Percentiles rank a stretch among this genome's conserved stretches.
phyloP scores from a whole-genome alignment of 2,329 filamentous ascomycete species.

The Phoma sp. region DNA sequence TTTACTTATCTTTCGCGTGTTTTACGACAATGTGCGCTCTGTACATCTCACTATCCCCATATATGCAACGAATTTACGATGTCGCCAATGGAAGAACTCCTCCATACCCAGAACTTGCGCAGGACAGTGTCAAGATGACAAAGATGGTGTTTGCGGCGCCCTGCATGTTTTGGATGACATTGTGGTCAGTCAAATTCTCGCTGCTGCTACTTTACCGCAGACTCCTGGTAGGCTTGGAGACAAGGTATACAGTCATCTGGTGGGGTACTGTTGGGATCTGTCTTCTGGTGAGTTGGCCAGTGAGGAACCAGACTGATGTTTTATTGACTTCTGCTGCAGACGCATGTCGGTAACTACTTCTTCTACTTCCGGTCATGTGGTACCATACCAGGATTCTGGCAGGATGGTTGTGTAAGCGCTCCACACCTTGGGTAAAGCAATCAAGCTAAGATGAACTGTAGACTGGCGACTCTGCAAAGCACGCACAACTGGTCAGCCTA shows the following conservation, averaged over 20 bases:
- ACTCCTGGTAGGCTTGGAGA: conserved; percentile 35
- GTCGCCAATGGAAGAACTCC: conserved; percentile 27
- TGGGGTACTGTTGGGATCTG: conserved; percentile 41
- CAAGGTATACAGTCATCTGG: conserved; percentile 42
- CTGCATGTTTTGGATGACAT: conserved; percentile 47
- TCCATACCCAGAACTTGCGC: conserved; percentile 26
- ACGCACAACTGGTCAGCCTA: conserved; percentile 34
- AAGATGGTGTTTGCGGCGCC: conserved; percentile 48
- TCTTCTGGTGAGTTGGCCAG: conserved; percentile 30
- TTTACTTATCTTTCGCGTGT: conserved; percentile 35
- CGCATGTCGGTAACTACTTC: conserved; percentile 43
- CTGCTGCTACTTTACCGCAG: conserved; percentile 47
- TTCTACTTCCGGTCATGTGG: conserved; percentile 46
- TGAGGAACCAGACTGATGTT: too few relatives aligned
- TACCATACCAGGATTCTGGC: conserved; percentile 18
- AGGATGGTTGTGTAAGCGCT: conserved; percentile 18
- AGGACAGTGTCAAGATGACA: conserved; percentile 37
- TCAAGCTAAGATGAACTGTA: neutral
- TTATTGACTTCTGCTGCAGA: conserved; percentile 21
- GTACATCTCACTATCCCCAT: conserved; percentile 45
- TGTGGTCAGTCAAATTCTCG: conserved; percentile 50
- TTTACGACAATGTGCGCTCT: conserved; percentile 29
- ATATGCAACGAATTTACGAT: conserved; percentile 39
- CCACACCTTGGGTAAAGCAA: neutral
- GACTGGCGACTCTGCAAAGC: conserved; percentile 4